phyloP scores from a whole-genome alignment of 139 green algal genomes.

The Zygnema cylindricum region DNA sequence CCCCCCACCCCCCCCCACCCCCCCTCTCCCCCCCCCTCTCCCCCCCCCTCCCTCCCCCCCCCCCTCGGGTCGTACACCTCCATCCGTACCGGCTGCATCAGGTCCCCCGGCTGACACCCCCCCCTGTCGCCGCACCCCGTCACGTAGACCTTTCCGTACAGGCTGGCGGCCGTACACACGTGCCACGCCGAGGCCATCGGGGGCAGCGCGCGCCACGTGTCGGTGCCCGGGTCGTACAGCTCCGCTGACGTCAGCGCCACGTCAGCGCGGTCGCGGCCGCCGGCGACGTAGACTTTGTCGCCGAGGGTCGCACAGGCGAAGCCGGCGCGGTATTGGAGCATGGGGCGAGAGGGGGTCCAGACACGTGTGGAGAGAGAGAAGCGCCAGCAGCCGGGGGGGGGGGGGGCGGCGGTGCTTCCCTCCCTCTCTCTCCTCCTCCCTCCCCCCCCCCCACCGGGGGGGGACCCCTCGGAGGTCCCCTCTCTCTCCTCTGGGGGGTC shows the following conservation, averaged over 20 bases:
- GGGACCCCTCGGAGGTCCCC: too few relatives aligned
- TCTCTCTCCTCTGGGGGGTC: too few relatives aligned
- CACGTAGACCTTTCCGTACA: neutral
- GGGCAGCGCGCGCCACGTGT: constrained; percentile 26
- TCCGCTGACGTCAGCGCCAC: constrained; percentile 13
- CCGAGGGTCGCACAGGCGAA: constrained; percentile 16
- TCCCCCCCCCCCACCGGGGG: too few relatives aligned
- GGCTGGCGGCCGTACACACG: neutral
- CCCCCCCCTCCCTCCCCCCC: too few relatives aligned
- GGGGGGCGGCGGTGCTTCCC: too few relatives aligned
- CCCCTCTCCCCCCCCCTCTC: too few relatives aligned
- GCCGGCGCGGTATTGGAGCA: too few relatives aligned
- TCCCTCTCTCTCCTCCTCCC: too few relatives aligned
- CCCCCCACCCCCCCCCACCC: neutral
- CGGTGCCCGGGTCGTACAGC: constrained; percentile 24
- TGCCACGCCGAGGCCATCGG: neutral
- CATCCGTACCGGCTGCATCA: neutral
- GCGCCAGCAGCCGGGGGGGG: too few relatives aligned
- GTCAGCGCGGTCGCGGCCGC: neutral
- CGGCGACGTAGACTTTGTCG: constrained; percentile 23
- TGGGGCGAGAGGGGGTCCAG: too few relatives aligned
- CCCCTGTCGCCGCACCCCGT: neutral
- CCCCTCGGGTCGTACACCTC: neutral
- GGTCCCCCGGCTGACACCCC: neutral
- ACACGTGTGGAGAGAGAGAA: too few relatives aligned